These are phyloP conservation scores for Prinsepia uniflora DNA, from an alignment of 306 rosid species.

Conservation along the genomic window DNA sequence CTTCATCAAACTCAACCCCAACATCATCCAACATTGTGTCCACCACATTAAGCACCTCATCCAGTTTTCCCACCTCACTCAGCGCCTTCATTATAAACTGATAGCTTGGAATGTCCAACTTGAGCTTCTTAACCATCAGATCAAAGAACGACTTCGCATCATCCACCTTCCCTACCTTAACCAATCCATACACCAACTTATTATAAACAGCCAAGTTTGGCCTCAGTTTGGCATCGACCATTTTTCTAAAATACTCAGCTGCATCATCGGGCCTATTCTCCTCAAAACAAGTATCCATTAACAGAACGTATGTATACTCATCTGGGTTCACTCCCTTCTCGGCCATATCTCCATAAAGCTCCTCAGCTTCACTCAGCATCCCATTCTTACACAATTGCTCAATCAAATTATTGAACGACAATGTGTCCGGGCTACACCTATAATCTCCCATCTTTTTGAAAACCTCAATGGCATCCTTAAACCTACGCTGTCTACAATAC, in stretches of 20 bases:
- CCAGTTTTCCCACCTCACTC: conserved; percentile 61
- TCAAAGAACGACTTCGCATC: conserved; percentile 80
- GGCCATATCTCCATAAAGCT: conserved; percentile 67
- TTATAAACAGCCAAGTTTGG: conserved; percentile 82
- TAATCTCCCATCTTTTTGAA: conserved; percentile 83
- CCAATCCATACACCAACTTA: conserved; percentile 75
- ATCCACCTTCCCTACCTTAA: conserved; percentile 64
- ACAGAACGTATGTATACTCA: conserved; percentile 69
- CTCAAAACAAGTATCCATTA: conserved; percentile 89
- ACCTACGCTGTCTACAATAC: conserved; percentile 60
- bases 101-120: conserved; percentile 82
- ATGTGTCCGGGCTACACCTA: conserved; percentile 63
- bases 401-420: conserved; percentile 88
- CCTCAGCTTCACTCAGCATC: conserved; percentile 69
- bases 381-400: conserved; percentile 72
- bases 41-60: conserved; percentile 74
- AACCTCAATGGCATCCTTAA: conserved; percentile 67
- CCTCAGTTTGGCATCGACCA: conserved; percentile 79
- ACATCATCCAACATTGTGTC: conserved; percentile 73
- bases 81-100: conserved; percentile 81
- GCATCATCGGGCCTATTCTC: conserved; percentile 81
- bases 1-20: conserved; percentile 66
- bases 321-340: conserved; percentile 79
- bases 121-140: conserved; percentile 85
- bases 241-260: conserved; percentile 67